These are phyloP conservation scores for Clavispora santaluciae DNA, from an alignment of 805 yeast genomes.

Conservation along the genomic window DNA sequence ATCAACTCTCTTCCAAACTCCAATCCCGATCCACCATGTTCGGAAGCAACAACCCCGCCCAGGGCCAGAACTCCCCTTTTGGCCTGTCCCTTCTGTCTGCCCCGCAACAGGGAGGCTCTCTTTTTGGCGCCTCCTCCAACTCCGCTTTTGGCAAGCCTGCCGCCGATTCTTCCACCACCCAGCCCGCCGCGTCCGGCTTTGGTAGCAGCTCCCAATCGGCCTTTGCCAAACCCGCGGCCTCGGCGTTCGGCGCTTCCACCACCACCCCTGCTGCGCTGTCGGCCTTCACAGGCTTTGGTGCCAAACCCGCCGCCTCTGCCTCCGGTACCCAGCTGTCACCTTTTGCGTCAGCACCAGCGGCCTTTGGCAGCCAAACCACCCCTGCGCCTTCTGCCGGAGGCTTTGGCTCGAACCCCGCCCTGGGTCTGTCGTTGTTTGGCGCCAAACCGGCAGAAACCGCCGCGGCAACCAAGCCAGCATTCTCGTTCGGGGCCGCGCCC, in stretches of 20 bases:
- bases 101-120: neutral
- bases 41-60: slow-evolving; percentile 5
- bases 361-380: slow-evolving; percentile 1
- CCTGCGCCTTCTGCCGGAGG: slow-evolving; percentile 3
- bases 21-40: slow-evolving; percentile 6
- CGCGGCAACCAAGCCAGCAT: neutral
- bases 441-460: slow-evolving; percentile 1
- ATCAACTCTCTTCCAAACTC: neutral
- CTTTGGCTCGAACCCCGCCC: neutral
- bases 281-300: slow-evolving; percentile 12
- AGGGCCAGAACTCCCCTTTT: neutral
- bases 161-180: neutral
- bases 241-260: slow-evolving; percentile 4
- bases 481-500: neutral
- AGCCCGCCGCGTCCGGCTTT: neutral
- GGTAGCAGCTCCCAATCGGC: neutral
- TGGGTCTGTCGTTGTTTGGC: neutral
- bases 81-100: neutral
- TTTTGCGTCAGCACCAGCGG: slow-evolving; percentile 7
- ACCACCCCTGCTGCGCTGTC: slow-evolving; percentile 4
- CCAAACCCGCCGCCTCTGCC: slow-evolving; percentile 6
- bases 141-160: slow-evolving; percentile 4
- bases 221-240: slow-evolving; percentile 1
- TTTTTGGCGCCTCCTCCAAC: neutral
- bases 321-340: slow-evolving; percentile 5